These are phyloP conservation scores for Aspergillus transmontanensis DNA, from an alignment of 2,329 filamentous ascomycete species.

Conservation along the genomic window DNA sequence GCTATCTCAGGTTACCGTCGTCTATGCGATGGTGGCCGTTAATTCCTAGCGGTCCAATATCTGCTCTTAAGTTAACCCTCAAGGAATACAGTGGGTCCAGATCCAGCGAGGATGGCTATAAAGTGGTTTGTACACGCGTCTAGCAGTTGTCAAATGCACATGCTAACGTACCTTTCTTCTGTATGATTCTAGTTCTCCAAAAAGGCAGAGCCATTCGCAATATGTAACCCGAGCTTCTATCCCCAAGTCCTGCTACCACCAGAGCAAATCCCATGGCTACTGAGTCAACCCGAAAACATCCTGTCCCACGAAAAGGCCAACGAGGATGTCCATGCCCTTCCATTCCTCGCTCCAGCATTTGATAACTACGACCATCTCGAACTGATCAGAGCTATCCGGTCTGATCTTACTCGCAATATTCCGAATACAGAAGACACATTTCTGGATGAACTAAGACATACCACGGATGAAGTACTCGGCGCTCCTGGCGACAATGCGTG, in stretches of 20 bases:
- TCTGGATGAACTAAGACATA: not conserved
- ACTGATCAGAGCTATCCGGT: not conserved
- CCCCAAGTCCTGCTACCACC: not conserved
- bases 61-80: not conserved
- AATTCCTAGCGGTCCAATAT: not conserved
- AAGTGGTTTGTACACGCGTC: not conserved
- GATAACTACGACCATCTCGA: not conserved
- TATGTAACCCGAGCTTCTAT: not conserved
- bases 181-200: not conserved
- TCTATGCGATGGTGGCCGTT: not conserved
- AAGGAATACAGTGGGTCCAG: not conserved
- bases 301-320: not conserved
- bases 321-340: not conserved
- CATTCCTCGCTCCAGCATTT: not conserved
- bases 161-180: not conserved
- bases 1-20: not conserved
- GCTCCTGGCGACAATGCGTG: not conserved
- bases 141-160: not conserved
- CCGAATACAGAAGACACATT: not conserved
- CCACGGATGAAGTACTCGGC: not conserved
- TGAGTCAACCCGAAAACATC: not conserved
- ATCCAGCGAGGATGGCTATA: not conserved
- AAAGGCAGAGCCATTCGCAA: not conserved
- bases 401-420: not conserved
- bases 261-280: not conserved